These are phyloP conservation scores for Podospora anserina DNA, from an alignment of 495 filamentous ascomycete species.

Conservation along the genomic window DNA sequence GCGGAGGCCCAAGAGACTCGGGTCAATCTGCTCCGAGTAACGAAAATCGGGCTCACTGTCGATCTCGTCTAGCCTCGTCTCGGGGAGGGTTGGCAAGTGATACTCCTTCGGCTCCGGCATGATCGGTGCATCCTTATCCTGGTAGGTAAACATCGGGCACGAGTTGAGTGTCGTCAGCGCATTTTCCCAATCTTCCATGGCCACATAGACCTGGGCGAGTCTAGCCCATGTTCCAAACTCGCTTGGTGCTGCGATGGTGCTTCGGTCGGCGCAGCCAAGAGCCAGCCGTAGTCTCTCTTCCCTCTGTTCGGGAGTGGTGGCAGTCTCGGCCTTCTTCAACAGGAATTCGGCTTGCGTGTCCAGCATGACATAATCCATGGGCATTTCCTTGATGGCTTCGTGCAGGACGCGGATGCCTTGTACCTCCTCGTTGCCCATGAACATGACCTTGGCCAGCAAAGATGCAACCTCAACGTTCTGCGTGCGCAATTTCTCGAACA, in stretches of 20 bases:
- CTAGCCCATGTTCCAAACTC: constrained; percentile 97
- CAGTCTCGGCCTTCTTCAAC: constrained; percentile 67
- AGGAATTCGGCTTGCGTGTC: constrained; percentile 94
- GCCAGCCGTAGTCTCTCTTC: constrained; percentile 69
- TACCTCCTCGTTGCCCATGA: constrained; percentile 94
- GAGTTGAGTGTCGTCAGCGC: constrained; percentile 96
- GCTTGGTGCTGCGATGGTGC: constrained; percentile 89
- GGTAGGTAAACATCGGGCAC: constrained; percentile 99
- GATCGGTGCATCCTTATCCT: constrained; percentile 91
- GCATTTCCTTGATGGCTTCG: constrained; percentile 81
- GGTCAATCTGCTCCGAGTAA: constrained; percentile 79
- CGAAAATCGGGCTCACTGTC: constrained; percentile 80
- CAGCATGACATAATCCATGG: constrained; percentile 93
- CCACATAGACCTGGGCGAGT: constrained; percentile 86
- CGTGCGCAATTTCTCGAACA: constrained; percentile 92
- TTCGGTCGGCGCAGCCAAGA: constrained; percentile 87
- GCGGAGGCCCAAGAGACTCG: constrained; percentile 79
- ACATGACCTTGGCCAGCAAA: constrained; percentile 79
- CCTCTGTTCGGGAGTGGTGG: constrained; percentile 46
- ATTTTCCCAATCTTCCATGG: constrained; percentile 88
- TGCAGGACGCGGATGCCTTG: constrained; percentile 85
- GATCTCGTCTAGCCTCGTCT: constrained; percentile 93
- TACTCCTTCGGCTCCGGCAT: constrained; percentile 89
- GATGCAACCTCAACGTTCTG: constrained; percentile 92
- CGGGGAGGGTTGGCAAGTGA: constrained; percentile 77